phyloP scores from a whole-genome alignment of 352 stramenopile genomes.

The Phytophthora sp. region DNA sequence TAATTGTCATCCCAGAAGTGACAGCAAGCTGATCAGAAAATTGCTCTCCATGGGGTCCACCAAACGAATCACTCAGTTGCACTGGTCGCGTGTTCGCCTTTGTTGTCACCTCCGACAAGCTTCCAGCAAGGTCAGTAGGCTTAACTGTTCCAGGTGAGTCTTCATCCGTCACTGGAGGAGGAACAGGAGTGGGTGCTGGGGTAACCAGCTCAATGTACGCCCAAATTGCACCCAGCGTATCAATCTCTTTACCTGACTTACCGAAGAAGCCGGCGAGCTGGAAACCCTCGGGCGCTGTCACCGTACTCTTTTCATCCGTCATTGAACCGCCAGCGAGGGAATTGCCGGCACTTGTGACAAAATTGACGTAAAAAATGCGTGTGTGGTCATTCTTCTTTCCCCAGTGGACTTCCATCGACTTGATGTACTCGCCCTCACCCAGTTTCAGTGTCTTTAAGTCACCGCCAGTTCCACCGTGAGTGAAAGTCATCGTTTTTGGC shows the following conservation, averaged over 20 bases:
- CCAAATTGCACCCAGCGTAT: slow-evolving; percentile 26
- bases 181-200: slow-evolving; percentile 17
- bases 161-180: slow-evolving; percentile 4
- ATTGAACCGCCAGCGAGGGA: slow-evolving; percentile 20
- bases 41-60: slow-evolving; percentile 44
- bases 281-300: slow-evolving; percentile 28
- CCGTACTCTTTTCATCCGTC: slow-evolving; percentile 16
- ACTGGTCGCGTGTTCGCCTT: slow-evolving; percentile 21
- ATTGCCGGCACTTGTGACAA: slow-evolving; percentile 28
- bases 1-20: slow-evolving; percentile 29
- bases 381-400: slow-evolving; percentile 21
- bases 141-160: slow-evolving; percentile 19
- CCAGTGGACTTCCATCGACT: slow-evolving; percentile 37
- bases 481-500: slow-evolving; percentile 16
- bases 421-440: slow-evolving; percentile 21
- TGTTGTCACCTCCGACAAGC: slow-evolving; percentile 17
- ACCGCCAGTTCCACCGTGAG: slow-evolving; percentile 29
- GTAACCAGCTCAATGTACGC: slow-evolving; percentile 24
- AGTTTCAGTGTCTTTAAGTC: slow-evolving; percentile 13
- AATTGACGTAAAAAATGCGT: slow-evolving; percentile 33
- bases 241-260: slow-evolving; percentile 20
- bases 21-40: slow-evolving; percentile 43
- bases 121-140: slow-evolving; percentile 21
- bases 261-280: slow-evolving; percentile 27
- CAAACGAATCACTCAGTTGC: slow-evolving; percentile 42